These are phyloP conservation scores for Oxyria digyna DNA, from an alignment of 148 eudicot species.

Conservation along the genomic window DNA sequence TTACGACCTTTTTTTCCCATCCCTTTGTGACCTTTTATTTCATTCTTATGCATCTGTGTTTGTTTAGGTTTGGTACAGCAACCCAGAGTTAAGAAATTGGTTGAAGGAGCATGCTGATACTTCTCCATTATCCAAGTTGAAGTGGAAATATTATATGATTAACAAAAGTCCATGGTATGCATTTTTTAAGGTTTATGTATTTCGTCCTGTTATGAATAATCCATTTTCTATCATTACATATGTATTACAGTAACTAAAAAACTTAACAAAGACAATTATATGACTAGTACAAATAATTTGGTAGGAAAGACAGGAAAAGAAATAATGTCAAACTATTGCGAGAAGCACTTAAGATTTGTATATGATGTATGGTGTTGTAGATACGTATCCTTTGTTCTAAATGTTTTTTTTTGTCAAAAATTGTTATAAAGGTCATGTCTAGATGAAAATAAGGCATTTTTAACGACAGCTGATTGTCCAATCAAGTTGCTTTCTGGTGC, in stretches of 20 bases:
- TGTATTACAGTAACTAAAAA: too few species aligned
- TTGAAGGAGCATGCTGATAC: constrained; percentile 50
- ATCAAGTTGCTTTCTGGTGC: constrained; percentile 52
- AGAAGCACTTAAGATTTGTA: too few species aligned
- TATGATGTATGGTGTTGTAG: not conserved
- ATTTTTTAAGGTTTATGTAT: not conserved
- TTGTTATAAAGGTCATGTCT: constrained; percentile 58
- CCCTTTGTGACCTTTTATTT: too few species aligned
- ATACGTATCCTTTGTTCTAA: not conserved
- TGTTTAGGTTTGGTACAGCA: constrained; percentile 70
- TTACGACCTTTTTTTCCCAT: not conserved
- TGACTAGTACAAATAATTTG: too few species aligned
- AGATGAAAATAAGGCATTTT: constrained; percentile 68
- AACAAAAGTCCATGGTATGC: constrained; percentile 86
- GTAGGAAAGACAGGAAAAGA: too few species aligned
- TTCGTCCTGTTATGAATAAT: not conserved
- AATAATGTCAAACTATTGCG: too few species aligned
- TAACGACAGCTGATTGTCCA: constrained; percentile 85
- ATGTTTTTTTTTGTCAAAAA: not conserved
- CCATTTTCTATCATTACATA: not conserved
- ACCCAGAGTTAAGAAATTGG: constrained; percentile 75
- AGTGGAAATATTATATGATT: constrained; percentile 70
- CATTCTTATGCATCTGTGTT: not conserved
- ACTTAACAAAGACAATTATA: too few species aligned
- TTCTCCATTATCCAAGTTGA: constrained; percentile 52